Base-by-base conservation (phyloP, 169 alveolate species). In the Plasmodium relictum region DNA sequence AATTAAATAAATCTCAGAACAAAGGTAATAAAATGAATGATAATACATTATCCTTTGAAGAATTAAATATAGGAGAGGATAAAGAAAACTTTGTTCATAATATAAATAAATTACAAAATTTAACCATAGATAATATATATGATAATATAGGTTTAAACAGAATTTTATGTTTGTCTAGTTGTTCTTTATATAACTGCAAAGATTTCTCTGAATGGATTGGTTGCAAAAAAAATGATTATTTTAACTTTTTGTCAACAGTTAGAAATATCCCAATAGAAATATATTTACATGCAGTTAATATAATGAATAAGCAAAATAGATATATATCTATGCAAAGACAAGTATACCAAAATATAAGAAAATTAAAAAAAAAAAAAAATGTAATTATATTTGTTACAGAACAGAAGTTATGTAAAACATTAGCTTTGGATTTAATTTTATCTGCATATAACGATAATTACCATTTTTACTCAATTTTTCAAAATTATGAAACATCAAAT, bases 311-410 rank as follows among this genome's bases (percentile, higher is more conserved):
- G 16, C 74, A 86, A 52, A 88, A 88, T 73, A 50, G 93, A 39
- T 76, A 74, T 44, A 74, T 74, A 42, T 83, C 89, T 16, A 87
- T 88, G 72, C 93, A 93, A 78, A 87, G 93, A 44, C 85, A 70
- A 39, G 93, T 91, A 3, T 62, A 80, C 42, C 78, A 83, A 42
- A 74, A 74, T 20, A 70, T 89, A 62, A 54, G 90, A 48, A 88
- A 88, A 18, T 85, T 88, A 68, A 89, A 76, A 24, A 93, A 89
- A 16, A 89, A 88, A 42, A 93, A 94, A 73, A 93, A 96, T 24
- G 97, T 96, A 42, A 93, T 98, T 24, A 94, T 98, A 39, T 97
- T 97, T 94, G 98, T 98, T 44, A 95, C 98, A n/a, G 99, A 98
- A 68, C 96, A 99, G 70, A 97, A 98, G 73, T 97, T 97, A 92